Evolutionary conservation across 768 basidiomycete genomes (phyloP).

Genomic region (Lactarius akahatsu): DNA sequence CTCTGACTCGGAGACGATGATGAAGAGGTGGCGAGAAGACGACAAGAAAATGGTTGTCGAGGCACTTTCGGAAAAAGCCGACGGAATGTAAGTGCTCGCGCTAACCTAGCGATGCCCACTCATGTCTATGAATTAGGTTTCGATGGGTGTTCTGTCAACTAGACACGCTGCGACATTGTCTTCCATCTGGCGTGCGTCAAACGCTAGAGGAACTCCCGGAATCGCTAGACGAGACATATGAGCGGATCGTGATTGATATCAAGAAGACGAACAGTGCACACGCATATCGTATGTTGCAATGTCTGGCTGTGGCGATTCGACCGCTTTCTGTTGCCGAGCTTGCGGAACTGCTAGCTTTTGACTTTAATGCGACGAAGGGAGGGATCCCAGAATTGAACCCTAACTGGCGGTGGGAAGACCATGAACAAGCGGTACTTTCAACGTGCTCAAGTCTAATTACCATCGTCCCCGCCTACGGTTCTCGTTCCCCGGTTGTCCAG

Average conservation of each 20-base stretch:
- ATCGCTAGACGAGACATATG: not conserved
- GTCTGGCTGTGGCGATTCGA: too few relatives aligned
- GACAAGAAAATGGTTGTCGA: not conserved
- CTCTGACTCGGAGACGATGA: not conserved
- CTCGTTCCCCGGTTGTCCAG: not conserved
- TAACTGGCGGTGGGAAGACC: not conserved
- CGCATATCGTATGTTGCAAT: too few relatives aligned
- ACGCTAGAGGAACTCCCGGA: not conserved
- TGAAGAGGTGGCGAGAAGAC: not conserved
- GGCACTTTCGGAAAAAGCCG: not conserved
- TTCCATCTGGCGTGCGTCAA: not conserved
- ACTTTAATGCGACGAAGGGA: not conserved
- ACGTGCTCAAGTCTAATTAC: not conserved
- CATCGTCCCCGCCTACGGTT: not conserved
- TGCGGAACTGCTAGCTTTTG: not conserved
- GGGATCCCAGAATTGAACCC: not conserved
- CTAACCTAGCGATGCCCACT: not conserved
- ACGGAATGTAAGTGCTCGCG: not conserved
- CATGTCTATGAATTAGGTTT: not conserved
- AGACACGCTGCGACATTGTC: not conserved
- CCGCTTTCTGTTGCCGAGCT: too few relatives aligned
- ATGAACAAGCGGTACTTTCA: not conserved
- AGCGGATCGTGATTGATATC: not conserved
- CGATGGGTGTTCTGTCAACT: not conserved
- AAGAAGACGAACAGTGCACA: too few relatives aligned